These are phyloP conservation scores for Oidiodendron maius DNA, from an alignment of 495 filamentous ascomycete genomes.

Conservation along the genomic window DNA sequence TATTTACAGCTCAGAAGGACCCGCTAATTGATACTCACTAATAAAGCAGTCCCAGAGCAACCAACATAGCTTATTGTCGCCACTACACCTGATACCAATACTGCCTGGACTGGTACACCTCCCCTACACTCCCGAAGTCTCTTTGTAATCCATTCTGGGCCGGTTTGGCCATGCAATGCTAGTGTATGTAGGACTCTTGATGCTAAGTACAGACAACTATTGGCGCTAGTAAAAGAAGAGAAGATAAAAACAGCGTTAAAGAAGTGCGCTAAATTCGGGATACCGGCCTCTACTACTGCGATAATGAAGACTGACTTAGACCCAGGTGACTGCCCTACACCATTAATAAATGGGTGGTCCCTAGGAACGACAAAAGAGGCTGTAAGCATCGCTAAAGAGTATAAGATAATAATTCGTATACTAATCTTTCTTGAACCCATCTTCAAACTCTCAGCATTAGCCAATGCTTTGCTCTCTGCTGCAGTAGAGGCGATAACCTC, in stretches of 20 bases:
- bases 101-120: conserved; percentile 45
- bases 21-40: conserved; percentile 27
- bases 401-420: conserved; percentile 38
- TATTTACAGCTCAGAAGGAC: background rate
- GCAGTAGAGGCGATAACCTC: conserved; percentile 34
- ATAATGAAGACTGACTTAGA: conserved; percentile 39
- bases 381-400: conserved; percentile 33
- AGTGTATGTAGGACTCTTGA: conserved; percentile 40
- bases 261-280: conserved; percentile 33
- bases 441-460: conserved; percentile 42
- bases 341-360: conserved; percentile 37
- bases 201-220: conserved; percentile 41
- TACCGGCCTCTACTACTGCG: conserved; percentile 35
- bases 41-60: conserved; percentile 28
- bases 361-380: conserved; percentile 39
- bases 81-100: conserved; percentile 35
- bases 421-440: conserved; percentile 42
- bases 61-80: conserved; percentile 44
- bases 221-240: conserved; percentile 38
- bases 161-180: conserved; percentile 32
- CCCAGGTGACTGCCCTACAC: conserved; percentile 34
- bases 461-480: conserved; percentile 37
- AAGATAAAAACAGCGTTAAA: conserved; percentile 47
- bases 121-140: conserved; percentile 27
- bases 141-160: conserved; percentile 31